Percentiles rank a stretch among this genome's conserved stretches.
Evolutionary conservation across 192 early-diverging fungal species (phyloP).

Genomic region (Coemansia sp.): DNA sequence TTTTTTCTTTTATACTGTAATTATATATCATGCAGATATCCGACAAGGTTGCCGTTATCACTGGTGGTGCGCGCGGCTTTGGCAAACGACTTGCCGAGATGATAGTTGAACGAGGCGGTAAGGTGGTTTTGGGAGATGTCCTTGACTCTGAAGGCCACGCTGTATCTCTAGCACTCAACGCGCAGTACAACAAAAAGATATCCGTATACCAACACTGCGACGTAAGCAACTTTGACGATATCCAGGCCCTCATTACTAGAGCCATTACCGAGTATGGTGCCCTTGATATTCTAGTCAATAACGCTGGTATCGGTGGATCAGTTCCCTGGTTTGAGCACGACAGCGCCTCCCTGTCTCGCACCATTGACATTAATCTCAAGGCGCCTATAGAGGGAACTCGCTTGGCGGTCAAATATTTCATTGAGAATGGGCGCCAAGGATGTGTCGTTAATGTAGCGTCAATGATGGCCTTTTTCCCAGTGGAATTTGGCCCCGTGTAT

Average conservation of each 20-base stretch:
- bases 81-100: slow-evolving; percentile 64
- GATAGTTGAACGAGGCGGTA: slow-evolving; percentile 62
- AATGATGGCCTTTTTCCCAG: slow-evolving; percentile 65
- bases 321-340: slow-evolving; percentile 51
- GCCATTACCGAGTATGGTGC: slow-evolving; percentile 59
- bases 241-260: slow-evolving; percentile 36
- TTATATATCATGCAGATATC: slow-evolving; percentile 30
- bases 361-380: slow-evolving; percentile 72
- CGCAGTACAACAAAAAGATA: slow-evolving; percentile 8
- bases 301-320: slow-evolving; percentile 61
- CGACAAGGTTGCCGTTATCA: slow-evolving; percentile 70
- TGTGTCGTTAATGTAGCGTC: slow-evolving; percentile 79
- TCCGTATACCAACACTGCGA: slow-evolving; percentile 59
- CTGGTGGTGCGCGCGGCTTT: slow-evolving; percentile 69
- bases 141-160: slow-evolving; percentile 47
- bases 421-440: slow-evolving; percentile 54
- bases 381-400: slow-evolving; percentile 78
- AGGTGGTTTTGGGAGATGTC: slow-evolving; percentile 67
- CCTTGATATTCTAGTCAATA: slow-evolving; percentile 65
- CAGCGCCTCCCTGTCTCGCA: slow-evolving; percentile 56
- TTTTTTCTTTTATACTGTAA: not conserved
- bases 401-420: slow-evolving; percentile 64
- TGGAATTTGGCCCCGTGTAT: slow-evolving; percentile 68
- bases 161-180: slow-evolving; percentile 44
- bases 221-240: slow-evolving; percentile 45